phyloP scores from a whole-genome alignment of 2,329 filamentous ascomycete species.

The Rhytidhysteron rufulum region DNA sequence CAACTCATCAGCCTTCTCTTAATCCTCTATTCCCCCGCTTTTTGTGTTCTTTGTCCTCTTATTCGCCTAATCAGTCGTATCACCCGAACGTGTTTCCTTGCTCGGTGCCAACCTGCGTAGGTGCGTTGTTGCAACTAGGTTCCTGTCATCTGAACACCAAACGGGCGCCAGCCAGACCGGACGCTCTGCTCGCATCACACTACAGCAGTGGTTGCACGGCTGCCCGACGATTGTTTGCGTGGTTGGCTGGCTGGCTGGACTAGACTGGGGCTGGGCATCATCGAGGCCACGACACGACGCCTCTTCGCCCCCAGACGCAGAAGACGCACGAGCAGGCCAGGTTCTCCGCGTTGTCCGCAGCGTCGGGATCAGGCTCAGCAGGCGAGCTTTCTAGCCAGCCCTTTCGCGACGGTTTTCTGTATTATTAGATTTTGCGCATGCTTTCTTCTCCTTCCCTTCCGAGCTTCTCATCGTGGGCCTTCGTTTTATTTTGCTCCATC shows the following conservation, averaged over 20 bases:
- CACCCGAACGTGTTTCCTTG: too few species aligned
- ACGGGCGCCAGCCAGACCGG: not conserved
- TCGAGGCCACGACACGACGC: too few species aligned
- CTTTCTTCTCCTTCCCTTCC: not conserved
- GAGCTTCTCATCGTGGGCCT: not conserved
- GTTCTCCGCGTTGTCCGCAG: conserved; percentile 6
- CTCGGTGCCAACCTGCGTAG: too few species aligned
- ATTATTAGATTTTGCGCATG: conserved; percentile 1
- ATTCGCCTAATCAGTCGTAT: too few species aligned
- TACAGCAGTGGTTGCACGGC: too few species aligned
- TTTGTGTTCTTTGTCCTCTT: not conserved
- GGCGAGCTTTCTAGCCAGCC: too few species aligned
- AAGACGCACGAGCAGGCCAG: conserved; percentile 2
- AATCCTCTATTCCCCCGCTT: not conserved
- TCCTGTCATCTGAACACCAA: conserved; percentile 2
- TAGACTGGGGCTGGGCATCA: too few species aligned
- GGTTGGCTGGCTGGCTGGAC: too few species aligned
- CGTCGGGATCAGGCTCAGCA: not conserved
- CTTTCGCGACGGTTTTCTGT: not conserved
- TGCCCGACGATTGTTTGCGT: too few species aligned
- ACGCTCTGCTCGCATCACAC: too few species aligned
- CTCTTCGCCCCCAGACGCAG: too few species aligned
- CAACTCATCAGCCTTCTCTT: too few species aligned
- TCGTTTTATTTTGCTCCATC: not conserved
- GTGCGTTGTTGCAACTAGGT: not conserved